Conservation (phyloP, 2,329 filamentous ascomycete genomes). For the Cytospora leucostoma region DNA sequence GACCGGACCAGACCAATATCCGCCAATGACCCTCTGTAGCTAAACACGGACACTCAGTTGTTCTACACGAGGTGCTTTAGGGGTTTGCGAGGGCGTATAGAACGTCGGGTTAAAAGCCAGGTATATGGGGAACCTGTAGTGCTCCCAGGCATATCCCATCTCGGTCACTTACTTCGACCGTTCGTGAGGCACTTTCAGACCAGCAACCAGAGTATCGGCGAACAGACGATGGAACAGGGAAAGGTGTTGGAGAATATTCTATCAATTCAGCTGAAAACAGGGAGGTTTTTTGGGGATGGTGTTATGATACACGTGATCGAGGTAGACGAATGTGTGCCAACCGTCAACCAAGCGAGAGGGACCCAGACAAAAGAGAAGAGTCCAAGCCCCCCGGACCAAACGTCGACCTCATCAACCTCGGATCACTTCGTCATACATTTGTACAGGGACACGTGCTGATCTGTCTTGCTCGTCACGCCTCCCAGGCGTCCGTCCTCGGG, state of each 20-base stretch:
- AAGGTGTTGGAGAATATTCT: constrained; percentile 10
- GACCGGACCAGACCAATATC: not conserved
- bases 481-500: not conserved
- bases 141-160: not conserved
- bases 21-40: not conserved
- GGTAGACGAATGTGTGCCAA: constrained; percentile 18
- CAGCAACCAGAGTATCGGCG: not conserved
- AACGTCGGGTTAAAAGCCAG: too few relatives aligned
- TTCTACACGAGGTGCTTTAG: not conserved
- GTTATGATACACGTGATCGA: constrained; percentile 23
- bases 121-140: too few relatives aligned
- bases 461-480: constrained; percentile 1
- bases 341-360: not conserved
- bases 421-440: constrained; percentile 9
- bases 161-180: not conserved
- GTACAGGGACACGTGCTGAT: constrained; percentile 6
- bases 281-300: constrained; percentile 14
- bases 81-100: too few relatives aligned
- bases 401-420: not conserved
- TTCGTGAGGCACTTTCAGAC: not conserved
- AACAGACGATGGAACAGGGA: not conserved
- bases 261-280: constrained; percentile 19
- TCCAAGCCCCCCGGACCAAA: constrained; percentile 1
- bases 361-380: not conserved
- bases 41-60: not conserved